A percentile compares a stretch with the other conserved stretches of the same genome.
phyloP scores from a whole-genome alignment of 345 rosid genomes.

The Arabidopsis suecica region DNA sequence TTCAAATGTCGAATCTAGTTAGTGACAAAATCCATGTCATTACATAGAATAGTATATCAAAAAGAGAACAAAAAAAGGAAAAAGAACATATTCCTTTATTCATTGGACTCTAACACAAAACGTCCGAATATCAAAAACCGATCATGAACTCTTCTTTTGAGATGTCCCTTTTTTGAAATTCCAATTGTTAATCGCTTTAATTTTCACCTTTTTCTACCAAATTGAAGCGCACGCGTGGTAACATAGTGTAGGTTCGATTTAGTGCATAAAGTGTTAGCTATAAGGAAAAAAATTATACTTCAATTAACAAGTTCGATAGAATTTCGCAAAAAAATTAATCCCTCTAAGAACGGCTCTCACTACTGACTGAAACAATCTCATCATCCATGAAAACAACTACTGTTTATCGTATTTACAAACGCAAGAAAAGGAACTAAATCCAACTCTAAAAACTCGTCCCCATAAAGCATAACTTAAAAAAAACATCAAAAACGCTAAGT shows the following conservation, averaged over 20 bases:
- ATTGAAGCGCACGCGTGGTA: slow-evolving; percentile 28
- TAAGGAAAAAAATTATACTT: background rate
- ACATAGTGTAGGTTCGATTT: background rate
- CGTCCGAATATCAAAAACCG: slow-evolving; percentile 40
- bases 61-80: slow-evolving; percentile 2
- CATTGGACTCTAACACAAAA: slow-evolving; percentile 37
- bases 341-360: background rate
- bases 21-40: slow-evolving; percentile 37
- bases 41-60: slow-evolving; percentile 24
- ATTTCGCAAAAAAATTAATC: background rate
- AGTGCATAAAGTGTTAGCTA: background rate
- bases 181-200: slow-evolving; percentile 30
- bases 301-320: background rate
- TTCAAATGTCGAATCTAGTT: slow-evolving; percentile 32
- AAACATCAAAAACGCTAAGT: background rate
- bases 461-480: background rate
- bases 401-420: slow-evolving; percentile 23
- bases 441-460: background rate
- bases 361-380: background rate
- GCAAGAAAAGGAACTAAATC: background rate
- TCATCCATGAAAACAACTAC: slow-evolving; percentile 2
- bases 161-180: slow-evolving; percentile 25
- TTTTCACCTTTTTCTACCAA: slow-evolving; percentile 2
- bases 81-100: slow-evolving; percentile 42
- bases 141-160: slow-evolving; percentile 40